phyloP scores from a whole-genome alignment of 176 grass and related monocot species.

The Hordeum marinum region DNA sequence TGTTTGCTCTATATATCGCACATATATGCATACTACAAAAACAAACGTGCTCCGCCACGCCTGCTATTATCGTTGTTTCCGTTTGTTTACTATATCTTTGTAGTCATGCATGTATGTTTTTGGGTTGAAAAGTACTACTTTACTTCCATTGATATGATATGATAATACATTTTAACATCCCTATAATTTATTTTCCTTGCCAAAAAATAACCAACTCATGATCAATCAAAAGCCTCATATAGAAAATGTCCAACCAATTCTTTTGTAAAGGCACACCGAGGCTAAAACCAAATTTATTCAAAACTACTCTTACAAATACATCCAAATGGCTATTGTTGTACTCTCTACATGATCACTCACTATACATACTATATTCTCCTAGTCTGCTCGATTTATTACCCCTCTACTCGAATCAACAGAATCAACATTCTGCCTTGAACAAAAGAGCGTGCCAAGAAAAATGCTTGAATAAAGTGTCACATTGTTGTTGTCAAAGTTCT shows the following conservation, averaged over 20 bases:
- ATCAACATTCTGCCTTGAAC: no score
- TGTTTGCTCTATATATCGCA: not conserved
- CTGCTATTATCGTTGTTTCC: not conserved
- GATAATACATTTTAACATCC: not conserved
- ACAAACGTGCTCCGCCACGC: not conserved
- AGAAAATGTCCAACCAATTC: no score
- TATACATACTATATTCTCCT: no score
- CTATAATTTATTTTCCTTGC: not conserved
- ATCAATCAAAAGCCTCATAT: no score
- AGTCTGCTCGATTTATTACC: no score
- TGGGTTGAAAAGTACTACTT: not conserved
- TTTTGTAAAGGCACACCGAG: no score
- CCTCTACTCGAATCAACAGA: no score
- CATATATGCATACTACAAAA: not conserved
- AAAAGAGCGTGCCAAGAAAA: no score
- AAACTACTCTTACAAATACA: no score
- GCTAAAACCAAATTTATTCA: no score
- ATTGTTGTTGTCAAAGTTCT: not conserved
- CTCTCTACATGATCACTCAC: no score
- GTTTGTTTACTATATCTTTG: not conserved
- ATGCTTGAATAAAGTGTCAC: not conserved
- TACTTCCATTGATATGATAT: not conserved
- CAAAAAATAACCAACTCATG: not conserved
- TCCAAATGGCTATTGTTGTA: no score
- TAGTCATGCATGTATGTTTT: not conserved